These are phyloP conservation scores for Pichia sp. DNA, from an alignment of 1,139 yeast genomes.

Conservation along the genomic window DNA sequence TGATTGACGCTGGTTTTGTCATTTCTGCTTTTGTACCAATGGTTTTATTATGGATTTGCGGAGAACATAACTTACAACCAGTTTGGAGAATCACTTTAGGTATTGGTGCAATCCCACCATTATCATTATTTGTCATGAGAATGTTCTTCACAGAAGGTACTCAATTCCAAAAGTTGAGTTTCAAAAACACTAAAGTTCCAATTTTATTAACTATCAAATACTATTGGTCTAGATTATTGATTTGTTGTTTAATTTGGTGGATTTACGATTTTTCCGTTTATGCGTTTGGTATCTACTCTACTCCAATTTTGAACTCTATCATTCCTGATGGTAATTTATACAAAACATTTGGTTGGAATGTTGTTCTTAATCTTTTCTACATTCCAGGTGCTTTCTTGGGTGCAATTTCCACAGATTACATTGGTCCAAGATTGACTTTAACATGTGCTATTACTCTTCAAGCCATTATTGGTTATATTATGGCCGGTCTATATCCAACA, in stretches of 20 bases:
- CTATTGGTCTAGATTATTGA: conserved; percentile 72
- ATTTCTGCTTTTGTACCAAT: conserved; percentile 78
- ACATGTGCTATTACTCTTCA: conserved; percentile 62
- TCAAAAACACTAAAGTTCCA: conserved; percentile 61
- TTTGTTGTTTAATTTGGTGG: conserved; percentile 81
- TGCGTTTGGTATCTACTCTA: conserved; percentile 79
- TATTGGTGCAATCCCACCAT: conserved; percentile 86
- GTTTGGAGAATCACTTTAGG: conserved; percentile 94
- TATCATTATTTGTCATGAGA: conserved; percentile 69
- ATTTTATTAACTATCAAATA: conserved; percentile 62
- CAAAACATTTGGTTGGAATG: conserved; percentile 87
- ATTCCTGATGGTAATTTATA: conserved; percentile 58
- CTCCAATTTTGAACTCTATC: conserved; percentile 51
- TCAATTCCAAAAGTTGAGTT: conserved; percentile 59
- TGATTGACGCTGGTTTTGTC: conserved; percentile 87
- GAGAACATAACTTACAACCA: conserved; percentile 58
- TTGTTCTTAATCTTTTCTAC: conserved; percentile 79
- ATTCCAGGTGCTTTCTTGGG: conserved; percentile 87
- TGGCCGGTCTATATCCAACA: conserved; percentile 62
- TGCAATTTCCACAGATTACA: conserved; percentile 71
- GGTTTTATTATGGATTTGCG: conserved; percentile 78
- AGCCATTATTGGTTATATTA: conserved; percentile 73
- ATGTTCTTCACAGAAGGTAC: conserved; percentile 66
- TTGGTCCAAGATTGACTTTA: conserved; percentile 82
- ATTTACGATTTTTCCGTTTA: conserved; percentile 82